Evolutionary conservation across 257 asterid genomes (phyloP).

Genomic region (Rhazya stricta): DNA sequence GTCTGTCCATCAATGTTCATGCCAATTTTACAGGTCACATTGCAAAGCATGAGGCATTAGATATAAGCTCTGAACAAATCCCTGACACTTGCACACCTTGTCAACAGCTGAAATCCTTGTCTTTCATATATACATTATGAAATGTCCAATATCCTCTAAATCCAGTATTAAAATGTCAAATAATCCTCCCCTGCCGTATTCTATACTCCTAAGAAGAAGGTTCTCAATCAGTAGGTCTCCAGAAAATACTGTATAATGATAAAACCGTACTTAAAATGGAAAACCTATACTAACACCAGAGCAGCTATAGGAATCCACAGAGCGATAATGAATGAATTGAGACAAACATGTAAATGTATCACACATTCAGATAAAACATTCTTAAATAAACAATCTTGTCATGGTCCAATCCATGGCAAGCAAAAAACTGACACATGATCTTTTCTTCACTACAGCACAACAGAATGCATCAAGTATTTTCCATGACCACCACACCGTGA

Average conservation of each 20-base stretch:
- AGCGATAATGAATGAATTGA: not conserved
- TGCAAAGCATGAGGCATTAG: not conserved
- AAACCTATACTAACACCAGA: not conserved
- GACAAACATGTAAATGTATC: not conserved
- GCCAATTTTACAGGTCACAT: not conserved
- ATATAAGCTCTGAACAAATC: not conserved
- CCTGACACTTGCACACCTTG: not conserved
- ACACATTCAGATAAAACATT: not conserved
- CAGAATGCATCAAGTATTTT: not conserved
- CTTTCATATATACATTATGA: not conserved
- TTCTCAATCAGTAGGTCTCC: not conserved
- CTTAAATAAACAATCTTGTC: not conserved
- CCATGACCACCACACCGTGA: not conserved
- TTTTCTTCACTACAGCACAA: not conserved
- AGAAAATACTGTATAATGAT: not conserved
- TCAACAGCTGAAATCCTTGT: not conserved
- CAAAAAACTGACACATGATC: not conserved
- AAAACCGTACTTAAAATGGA: not conserved
- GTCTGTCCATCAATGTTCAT: not conserved
- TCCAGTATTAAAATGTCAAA: not conserved
- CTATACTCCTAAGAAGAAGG: not conserved
- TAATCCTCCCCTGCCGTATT: not conserved
- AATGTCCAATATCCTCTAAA: not conserved
- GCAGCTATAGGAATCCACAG: not conserved
- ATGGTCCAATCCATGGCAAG: not conserved